Evolutionary conservation across 208 protist species (phyloP).

Genomic region (Acanthamoeba sp.): DNA sequence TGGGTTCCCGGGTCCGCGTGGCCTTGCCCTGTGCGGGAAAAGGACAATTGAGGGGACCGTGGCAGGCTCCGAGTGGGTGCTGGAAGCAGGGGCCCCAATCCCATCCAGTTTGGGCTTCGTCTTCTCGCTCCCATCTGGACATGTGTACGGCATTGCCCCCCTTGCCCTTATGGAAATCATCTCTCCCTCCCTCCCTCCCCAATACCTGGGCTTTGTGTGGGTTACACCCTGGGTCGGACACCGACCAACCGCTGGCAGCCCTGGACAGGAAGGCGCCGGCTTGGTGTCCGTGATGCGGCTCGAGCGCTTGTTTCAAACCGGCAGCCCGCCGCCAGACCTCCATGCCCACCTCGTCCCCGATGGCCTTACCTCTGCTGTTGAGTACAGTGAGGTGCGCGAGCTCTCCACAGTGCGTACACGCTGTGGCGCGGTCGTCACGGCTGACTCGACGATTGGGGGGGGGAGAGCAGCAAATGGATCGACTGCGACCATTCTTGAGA

Average conservation of each 20-base stretch:
- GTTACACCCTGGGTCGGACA: too few species aligned
- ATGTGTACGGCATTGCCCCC: background rate
- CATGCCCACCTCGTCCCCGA: background rate
- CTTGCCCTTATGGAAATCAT: too few species aligned
- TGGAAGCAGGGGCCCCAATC: background rate
- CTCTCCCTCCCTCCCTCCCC: too few species aligned
- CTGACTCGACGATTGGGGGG: too few species aligned
- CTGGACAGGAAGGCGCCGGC: background rate
- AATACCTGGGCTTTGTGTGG: too few species aligned
- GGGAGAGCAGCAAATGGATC: background rate
- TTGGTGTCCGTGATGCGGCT: background rate
- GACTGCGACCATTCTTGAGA: background rate
- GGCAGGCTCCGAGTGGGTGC: background rate
- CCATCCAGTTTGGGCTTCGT: background rate
- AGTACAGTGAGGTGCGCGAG: background rate
- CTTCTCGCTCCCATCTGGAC: background rate
- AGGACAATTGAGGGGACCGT: background rate
- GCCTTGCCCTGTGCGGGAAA: background rate
- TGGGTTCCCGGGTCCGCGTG: background rate
- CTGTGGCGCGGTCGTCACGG: background rate
- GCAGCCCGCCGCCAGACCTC: background rate
- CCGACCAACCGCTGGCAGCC: too few species aligned
- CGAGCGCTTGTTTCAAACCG: background rate
- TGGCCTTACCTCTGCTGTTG: background rate
- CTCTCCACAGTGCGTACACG: background rate